Base-by-base conservation (phyloP, 169 alveolate species). In the Eimeria falciformis region DNA sequence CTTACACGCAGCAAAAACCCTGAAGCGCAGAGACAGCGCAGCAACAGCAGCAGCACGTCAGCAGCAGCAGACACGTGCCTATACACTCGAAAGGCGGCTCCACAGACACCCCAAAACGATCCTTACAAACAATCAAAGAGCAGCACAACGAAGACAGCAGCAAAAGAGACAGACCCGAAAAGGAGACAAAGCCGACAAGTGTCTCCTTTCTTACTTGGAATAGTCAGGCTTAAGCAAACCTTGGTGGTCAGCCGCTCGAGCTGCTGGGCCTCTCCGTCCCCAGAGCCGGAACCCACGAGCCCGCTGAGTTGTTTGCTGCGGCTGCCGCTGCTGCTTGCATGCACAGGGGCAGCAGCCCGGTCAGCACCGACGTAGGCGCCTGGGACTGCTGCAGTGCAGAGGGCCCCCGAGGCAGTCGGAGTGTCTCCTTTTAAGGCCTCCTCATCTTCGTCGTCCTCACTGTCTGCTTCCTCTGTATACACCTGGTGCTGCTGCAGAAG, bases 1-100 rank as follows among this genome's bases (percentile, higher is more conserved):
- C 91, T 79, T 43, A 91, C 91, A 2, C 94, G 91, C 2, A 91
- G 81, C 27, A 69, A 78, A 65, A 91, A 90, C 45, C 33, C 93
- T 90, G 78, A 50, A 56, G 3, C 5, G 45, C 5, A n/a, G 29
- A 27, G 21, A 6, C 23, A 23, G 23, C 27, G 3, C 56, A 12
- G 56, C 56, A 69, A n/a, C 71, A n/a, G 5, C 71, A 7, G 27
- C 71, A 18, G 71, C 0, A 12, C 27, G 12, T 27, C 58, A 37
- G 55, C 5, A 14, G 45, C 82, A 1, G 79, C 53, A n/a, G n/a
- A n/a, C n/a, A n/a, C n/a, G n/a, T n/a, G n/a, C n/a, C n/a, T n/a
- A n/a, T n/a, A n/a, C n/a, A n/a, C n/a, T n/a, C n/a, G n/a, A n/a
- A n/a, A n/a, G n/a, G n/a, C n/a, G n/a, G n/a, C n/a, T 37, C 23